Base-by-base conservation (phyloP, 495 filamentous ascomycete genomes). In the Chaetomium fimeti region DNA sequence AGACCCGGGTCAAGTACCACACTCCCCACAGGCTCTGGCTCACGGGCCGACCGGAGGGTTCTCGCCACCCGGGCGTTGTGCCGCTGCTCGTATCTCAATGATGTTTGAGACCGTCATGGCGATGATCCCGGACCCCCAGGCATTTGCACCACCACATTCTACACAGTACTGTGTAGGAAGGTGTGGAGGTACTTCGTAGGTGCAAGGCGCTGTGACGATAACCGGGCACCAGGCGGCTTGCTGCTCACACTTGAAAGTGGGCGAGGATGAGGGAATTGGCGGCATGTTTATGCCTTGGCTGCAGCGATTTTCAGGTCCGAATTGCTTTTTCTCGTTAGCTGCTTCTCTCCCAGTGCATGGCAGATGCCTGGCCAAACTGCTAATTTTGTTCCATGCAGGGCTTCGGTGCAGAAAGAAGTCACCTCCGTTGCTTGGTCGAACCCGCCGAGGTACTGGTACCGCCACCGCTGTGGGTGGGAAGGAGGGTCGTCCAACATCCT, bases 71-170 rank as follows among this genome's bases (percentile, higher is more conserved):
- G n/a, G n/a, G 42, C 20, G 57, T 47, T 22, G 24, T 60, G 57
- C 36, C 27, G 57, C 42, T 60, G 20, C 54, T 57, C 54, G 54
- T 42, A 57, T 57, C 54, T 49, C 20, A 11, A 24, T 25, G 47
- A 12, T 48, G 20, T 25, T 25, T 49, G 47, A 49, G 47, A 49
- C 47, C 47, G 22, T 4, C 22, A 6, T 20, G n/a, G 45, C 18
- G 45, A n/a, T 48, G 32, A 36, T 36, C 32, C 32, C 32, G 32
- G 32, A 5, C 5, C 32, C 32, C 32, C 5, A 9, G 32, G 5
- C 32, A 6, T 36, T 36, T 36, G 32, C 32, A 36, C 32, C 32
- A 36, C 32, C 32, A 11, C 32, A 36, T 36, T 36, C 32, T 1
- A 36, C 32, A 36, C 32, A 36, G 32, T 36, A 7, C 29, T 32